These are phyloP conservation scores for Jimgerdemannia lactiflua DNA, from an alignment of 192 early-diverging fungal genomes.

Conservation along the genomic window DNA sequence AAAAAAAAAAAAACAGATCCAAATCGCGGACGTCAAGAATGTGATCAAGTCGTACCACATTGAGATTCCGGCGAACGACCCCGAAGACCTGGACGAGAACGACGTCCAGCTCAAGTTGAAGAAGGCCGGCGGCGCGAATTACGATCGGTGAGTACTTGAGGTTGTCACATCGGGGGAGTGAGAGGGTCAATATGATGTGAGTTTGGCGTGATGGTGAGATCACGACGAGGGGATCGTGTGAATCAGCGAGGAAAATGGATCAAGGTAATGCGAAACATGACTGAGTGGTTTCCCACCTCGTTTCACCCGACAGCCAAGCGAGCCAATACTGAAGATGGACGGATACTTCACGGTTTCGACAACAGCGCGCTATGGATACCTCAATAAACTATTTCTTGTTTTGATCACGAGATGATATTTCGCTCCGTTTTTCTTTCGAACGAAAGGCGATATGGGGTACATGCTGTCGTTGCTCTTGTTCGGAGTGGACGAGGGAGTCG, in stretches of 20 bases:
- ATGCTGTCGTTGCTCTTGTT: too few relatives aligned
- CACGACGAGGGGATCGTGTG: too few relatives aligned
- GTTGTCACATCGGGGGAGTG: too few relatives aligned
- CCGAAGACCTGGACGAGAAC: slow-evolving; percentile 56
- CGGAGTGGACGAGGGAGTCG: too few relatives aligned
- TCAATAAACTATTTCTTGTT: neutral
- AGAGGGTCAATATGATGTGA: neutral
- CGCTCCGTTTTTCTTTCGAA: too few relatives aligned
- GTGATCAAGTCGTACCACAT: slow-evolving; percentile 66
- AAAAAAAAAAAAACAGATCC: slow-evolving; percentile 32
- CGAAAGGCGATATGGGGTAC: too few relatives aligned
- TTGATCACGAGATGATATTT: neutral
- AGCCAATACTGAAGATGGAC: neutral
- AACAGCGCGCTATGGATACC: too few relatives aligned
- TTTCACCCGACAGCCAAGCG: neutral
- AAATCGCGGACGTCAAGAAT: slow-evolving; percentile 77
- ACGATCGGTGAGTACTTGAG: slow-evolving; percentile 34
- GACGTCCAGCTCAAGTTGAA: slow-evolving; percentile 59
- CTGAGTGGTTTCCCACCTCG: neutral
- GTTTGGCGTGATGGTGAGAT: too few relatives aligned
- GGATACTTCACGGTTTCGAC: too few relatives aligned
- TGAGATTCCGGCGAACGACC: slow-evolving; percentile 63
- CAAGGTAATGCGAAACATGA: too few relatives aligned
- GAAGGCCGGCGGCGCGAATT: slow-evolving; percentile 61
- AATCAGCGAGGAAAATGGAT: too few relatives aligned